Evolutionary conservation across 1,139 yeast species (phyloP), one percentile per base, ranked within the genome.

Genomic region (Komagataea norvegica): DNA sequence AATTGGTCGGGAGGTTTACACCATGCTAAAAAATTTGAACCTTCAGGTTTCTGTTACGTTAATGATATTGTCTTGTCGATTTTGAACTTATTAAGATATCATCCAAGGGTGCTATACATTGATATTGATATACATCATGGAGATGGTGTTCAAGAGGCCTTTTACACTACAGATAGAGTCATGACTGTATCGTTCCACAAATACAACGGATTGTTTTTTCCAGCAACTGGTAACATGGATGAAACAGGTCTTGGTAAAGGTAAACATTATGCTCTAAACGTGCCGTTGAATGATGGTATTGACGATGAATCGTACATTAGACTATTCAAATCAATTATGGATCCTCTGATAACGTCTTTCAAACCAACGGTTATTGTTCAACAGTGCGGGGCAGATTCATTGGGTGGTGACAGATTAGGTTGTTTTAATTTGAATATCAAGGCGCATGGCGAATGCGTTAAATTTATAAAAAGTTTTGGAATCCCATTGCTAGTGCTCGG

Each of bases 1-100:
- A 91, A 91, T 60, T 91, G 96, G 91, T 82, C 94, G 13, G 98
- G 98, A 31, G 98, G 98, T 1, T 68, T 91, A 33, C 98, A 91
- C 60, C 98, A 91, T 59, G 97, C 98, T 7, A 91, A 91, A 56
- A 91, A 91, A 60, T 80, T 76, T 41, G 95, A 86, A 55, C 96
- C 97, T 3, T 78, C 89, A 29, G 98, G 98, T 16, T 91, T 91
- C 55, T 91, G 98, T 59, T 91, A 89, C 56, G 85, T 88, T 35
- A 91, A 91, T 60, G 98, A 91, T 61, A 91, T 91, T 49, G 98
- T 89, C 1, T 65, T 91, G 42, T 87, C 95, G 25, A 86, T 89
- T 26, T 63, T 91, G 40, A 86, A 89, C 53, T 63, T 91, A 41
- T 68, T 91, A 48, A 69, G 96, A 45, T 83, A 83, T 45, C 94